Percentiles rank a stretch among this genome's conserved stretches.
Evolutionary conservation across 768 basidiomycete species (phyloP).

Genomic region (Strobilomyces dryophilus): DNA sequence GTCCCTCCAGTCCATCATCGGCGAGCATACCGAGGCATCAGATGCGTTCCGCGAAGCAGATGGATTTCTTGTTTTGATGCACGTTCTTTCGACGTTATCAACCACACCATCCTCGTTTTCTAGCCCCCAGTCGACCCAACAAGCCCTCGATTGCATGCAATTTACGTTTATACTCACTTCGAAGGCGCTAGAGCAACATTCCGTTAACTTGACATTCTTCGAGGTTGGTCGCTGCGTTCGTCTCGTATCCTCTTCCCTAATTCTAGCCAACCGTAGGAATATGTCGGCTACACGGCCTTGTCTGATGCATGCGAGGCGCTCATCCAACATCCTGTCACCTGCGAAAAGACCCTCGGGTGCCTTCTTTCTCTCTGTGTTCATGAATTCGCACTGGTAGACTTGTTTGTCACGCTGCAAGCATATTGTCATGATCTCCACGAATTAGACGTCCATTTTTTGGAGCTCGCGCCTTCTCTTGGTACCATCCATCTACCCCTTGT

Average conservation of each 20-base stretch:
- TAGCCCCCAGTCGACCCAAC: constrained; percentile 33
- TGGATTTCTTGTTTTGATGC: constrained; percentile 74
- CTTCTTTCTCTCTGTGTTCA: constrained; percentile 64
- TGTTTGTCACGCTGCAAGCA: constrained; percentile 47
- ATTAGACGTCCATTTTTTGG: constrained; percentile 39
- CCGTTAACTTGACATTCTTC: constrained; percentile 59
- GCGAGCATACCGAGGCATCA: constrained; percentile 60
- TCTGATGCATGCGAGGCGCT: constrained; percentile 55
- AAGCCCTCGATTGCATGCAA: constrained; percentile 50
- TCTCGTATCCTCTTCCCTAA: constrained; percentile 8
- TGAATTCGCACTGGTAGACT: constrained; percentile 53
- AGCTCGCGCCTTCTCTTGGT: constrained; percentile 38
- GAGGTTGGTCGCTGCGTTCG: constrained; percentile 46
- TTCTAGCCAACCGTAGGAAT: constrained; percentile 14
- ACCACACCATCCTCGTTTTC: constrained; percentile 24
- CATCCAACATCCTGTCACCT: constrained; percentile 41
- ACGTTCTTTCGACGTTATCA: constrained; percentile 59
- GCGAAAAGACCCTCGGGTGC: constrained; percentile 59
- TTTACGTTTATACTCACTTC: constrained; percentile 62
- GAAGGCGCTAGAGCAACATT: constrained; percentile 56
- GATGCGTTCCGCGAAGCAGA: constrained; percentile 79
- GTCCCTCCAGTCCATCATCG: constrained; percentile 66
- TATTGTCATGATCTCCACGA: constrained; percentile 37
- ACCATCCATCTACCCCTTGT: constrained; percentile 58
- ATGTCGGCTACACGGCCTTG: constrained; percentile 64